Evolutionary conservation across 768 basidiomycete genomes (phyloP), one percentile per base, ranked within the genome.

Genomic region (Psilocybe sp.): DNA sequence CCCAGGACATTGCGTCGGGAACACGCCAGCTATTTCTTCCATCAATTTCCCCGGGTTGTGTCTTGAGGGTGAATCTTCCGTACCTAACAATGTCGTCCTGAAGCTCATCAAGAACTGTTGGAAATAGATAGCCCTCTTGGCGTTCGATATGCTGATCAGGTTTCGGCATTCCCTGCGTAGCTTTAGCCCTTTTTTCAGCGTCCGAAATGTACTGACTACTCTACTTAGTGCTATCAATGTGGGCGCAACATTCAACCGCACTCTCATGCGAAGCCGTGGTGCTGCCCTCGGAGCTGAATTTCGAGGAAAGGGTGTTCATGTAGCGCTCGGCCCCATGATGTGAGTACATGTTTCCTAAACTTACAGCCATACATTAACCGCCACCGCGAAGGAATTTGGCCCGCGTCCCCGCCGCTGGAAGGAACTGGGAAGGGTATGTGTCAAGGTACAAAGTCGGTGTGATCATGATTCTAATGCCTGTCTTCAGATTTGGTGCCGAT

Each of bases 241-340:
- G n/a, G 79, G 74, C 16, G 71, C 78, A 9, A 78, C 78, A 37
- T 80, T 78, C 58, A 78, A 79, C 53, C 71, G 79, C 34, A 73
- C 71, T 5, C 65, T 87, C 20, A 83, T 85, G 69, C 71, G 76
- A 53, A 67, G 73, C 42, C 72, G 84, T 34, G 84, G 80, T 10
- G 63, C 61, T 14, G 79, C 80, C 0, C 74, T 87, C 61, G 85
- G 84, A 1, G 61, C 70, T 18, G 86, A 87, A 60, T 80, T 80
- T 66, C 71, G 69, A 40, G 80, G 76, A 36, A 82, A 84, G 63
- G 85, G 85, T 19, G 74, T 81, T 8, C 61, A 85, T 62, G 74
- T 80, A 44, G 74, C 68, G 8, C 66, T 81, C 14, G 77, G 76
- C 1, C 79, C 79, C 1, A 73, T 73, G 66, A 79, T 79, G 76